A percentile compares a stretch with the other conserved stretches of the same genome.
phyloP scores from a whole-genome alignment of 2,329 filamentous ascomycete genomes.

The Elsinoe arachidis region DNA sequence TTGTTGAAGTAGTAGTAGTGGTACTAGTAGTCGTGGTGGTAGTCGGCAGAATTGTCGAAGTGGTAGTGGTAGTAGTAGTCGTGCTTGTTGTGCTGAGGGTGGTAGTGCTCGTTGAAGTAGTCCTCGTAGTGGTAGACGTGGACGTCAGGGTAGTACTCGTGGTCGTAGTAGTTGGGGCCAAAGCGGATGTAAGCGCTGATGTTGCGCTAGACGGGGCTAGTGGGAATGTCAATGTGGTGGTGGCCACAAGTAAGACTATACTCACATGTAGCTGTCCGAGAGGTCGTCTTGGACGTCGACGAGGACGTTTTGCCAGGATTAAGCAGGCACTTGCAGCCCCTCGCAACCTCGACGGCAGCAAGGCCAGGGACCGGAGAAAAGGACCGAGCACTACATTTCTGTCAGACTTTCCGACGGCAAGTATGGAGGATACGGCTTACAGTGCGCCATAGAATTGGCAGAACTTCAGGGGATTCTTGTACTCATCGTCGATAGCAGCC shows the following conservation, averaged over 20 bases:
- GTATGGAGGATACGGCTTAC: background rate
- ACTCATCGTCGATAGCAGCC: background rate
- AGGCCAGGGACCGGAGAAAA: background rate
- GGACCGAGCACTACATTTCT: background rate
- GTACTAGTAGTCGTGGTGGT: background rate
- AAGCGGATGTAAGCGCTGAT: background rate
- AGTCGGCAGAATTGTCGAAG: background rate
- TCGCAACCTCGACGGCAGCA: background rate
- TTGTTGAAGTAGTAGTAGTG: background rate
- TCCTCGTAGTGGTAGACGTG: background rate
- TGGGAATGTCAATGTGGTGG: background rate
- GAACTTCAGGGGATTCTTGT: background rate
- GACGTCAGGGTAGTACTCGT: background rate
- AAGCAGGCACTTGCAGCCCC: background rate
- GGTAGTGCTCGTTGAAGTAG: background rate
- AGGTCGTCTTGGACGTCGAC: background rate
- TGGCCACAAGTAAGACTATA: too few species aligned
- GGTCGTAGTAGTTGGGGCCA: background rate
- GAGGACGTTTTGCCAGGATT: background rate
- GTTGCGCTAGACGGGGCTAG: background rate
- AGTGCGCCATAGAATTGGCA: conserved; percentile 2
- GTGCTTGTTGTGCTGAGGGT: too few species aligned
- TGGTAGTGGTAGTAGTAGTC: background rate
- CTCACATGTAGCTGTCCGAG: background rate
- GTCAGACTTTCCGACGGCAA: background rate